These are phyloP conservation scores for Blumeria hordei DNA, from an alignment of 2,329 filamentous ascomycete genomes.

Conservation along the genomic window DNA sequence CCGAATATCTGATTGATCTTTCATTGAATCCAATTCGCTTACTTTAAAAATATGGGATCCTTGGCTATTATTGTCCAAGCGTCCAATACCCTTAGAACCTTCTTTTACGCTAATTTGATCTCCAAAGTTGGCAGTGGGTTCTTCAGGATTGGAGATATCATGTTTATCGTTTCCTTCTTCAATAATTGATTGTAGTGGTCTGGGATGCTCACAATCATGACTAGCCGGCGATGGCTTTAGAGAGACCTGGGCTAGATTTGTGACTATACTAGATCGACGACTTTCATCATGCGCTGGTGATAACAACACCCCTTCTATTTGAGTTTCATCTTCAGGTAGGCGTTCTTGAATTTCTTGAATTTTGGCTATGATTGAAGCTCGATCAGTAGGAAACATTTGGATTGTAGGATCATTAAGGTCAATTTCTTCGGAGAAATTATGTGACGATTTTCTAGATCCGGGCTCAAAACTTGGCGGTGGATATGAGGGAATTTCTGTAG, in stretches of 20 bases:
- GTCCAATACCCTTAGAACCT: background rate
- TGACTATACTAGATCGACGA: constrained; percentile 3
- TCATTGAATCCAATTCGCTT: background rate
- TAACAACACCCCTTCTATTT: constrained; percentile 5
- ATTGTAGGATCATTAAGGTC: constrained; percentile 12
- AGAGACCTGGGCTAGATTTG: background rate
- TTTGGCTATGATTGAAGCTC: constrained; percentile 9
- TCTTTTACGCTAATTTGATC: background rate
- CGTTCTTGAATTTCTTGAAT: constrained; percentile 8
- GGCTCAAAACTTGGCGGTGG: too few species aligned
- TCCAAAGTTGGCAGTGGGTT: background rate
- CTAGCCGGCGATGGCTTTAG: background rate
- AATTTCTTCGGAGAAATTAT: background rate
- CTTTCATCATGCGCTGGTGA: constrained; percentile 3
- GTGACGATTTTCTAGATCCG: constrained; percentile 1
- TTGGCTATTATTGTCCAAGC: background rate
- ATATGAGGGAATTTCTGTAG: background rate
- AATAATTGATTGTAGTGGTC: background rate
- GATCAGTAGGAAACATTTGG: constrained; percentile 11
- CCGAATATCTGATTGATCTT: background rate
- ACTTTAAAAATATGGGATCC: background rate
- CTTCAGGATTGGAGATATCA: background rate
- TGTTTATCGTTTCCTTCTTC: background rate
- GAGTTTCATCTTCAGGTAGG: constrained; percentile 8
- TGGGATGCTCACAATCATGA: background rate